These are phyloP conservation scores for Cryptococcus sp. DNA, from an alignment of 1,284 basidiomycete species.

Conservation along the genomic window DNA sequence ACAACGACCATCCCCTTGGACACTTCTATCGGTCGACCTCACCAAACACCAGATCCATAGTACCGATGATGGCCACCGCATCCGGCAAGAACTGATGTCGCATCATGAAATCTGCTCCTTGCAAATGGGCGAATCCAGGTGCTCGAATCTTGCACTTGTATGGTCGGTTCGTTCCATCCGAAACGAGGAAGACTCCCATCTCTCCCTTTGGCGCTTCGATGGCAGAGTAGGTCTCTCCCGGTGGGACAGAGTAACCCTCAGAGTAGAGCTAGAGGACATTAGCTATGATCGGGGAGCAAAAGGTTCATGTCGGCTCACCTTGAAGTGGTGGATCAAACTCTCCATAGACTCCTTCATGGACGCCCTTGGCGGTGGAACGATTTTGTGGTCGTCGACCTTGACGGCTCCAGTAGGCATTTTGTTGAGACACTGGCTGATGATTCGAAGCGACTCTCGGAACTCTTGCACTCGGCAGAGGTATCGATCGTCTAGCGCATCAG, in stretches of 20 bases:
- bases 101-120: constrained; percentile 87
- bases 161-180: constrained; percentile 84
- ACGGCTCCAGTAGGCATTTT: constrained; percentile 92
- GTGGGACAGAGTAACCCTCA: constrained; percentile 96
- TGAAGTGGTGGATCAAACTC: constrained; percentile 96
- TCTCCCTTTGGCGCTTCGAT: constrained; percentile 99
- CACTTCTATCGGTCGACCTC: constrained; percentile 51
- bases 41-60: constrained; percentile 78
- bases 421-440: constrained; percentile 90
- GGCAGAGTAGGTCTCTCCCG: constrained; percentile 92
- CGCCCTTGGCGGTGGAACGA: constrained; percentile 92
- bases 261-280: constrained; percentile 82
- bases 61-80: constrained; percentile 87
- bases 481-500: constrained; percentile 42
- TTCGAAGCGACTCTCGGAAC: constrained; percentile 89
- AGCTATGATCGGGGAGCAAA: neutral
- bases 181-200: constrained; percentile 95
- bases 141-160: constrained; percentile 93
- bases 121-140: constrained; percentile 87
- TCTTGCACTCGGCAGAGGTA: constrained; percentile 98
- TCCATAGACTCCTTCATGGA: constrained; percentile 99
- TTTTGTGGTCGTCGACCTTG: constrained; percentile 97
- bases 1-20: constrained; percentile 1
- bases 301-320: constrained; percentile 57
- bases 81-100: constrained; percentile 80